A percentile compares a stretch with the other conserved stretches of the same genome.
Evolutionary conservation across 208 protist species (phyloP).

Genomic region (Leishmania tropica): DNA sequence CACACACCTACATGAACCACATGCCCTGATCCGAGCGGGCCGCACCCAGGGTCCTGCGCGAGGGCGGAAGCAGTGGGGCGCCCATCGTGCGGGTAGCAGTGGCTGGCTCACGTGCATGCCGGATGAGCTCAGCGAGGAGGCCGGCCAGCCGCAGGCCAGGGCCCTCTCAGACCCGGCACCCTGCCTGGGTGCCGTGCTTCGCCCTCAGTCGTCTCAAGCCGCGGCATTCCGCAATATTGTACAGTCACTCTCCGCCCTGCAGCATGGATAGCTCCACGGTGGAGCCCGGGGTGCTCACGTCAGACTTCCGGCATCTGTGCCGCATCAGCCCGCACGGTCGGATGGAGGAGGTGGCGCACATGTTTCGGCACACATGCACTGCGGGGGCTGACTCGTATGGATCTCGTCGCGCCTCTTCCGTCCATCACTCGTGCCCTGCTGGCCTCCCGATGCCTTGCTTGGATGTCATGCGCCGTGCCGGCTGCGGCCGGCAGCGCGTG

Average conservation of each 20-base stretch:
- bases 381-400: background rate
- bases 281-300: background rate
- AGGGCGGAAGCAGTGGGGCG: background rate
- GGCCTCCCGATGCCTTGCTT: background rate
- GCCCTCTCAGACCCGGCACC: background rate
- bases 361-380: background rate
- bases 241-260: too few species aligned
- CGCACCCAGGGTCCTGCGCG: background rate
- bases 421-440: background rate
- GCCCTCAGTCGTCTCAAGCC: background rate
- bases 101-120: background rate
- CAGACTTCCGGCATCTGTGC: background rate
- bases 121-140: background rate
- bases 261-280: background rate
- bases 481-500: background rate
- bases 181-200: background rate
- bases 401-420: too few species aligned
- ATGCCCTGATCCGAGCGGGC: background rate
- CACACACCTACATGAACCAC: background rate
- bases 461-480: too few species aligned
- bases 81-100: background rate
- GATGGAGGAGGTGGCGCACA: background rate
- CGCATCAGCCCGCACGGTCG: background rate
- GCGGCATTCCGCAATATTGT: background rate
- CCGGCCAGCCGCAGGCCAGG: background rate